A percentile compares a stretch with the other conserved stretches of the same genome.
phyloP scores from a whole-genome alignment of 106 monocot species.

The Dendrobium officinale region DNA sequence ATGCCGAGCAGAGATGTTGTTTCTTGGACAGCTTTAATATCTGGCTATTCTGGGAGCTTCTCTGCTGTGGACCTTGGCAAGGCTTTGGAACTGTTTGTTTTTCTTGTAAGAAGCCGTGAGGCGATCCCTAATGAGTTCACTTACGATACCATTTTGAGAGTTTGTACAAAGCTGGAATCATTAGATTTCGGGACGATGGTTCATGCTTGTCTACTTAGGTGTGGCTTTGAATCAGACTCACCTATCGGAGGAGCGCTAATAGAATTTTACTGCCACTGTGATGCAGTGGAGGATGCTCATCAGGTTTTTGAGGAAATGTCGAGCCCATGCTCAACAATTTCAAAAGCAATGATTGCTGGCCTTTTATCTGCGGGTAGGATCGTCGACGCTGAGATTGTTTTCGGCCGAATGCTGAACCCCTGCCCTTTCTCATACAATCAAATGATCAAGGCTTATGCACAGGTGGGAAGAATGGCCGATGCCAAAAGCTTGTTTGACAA shows the following conservation, averaged over 20 bases:
- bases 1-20: conserved; percentile 22
- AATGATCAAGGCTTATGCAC: conserved; percentile 36
- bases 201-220: conserved; percentile 21
- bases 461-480: conserved; percentile 23
- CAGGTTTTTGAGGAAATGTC: conserved; percentile 14
- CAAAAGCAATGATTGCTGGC: conserved; percentile 20
- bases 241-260: conserved; percentile 23
- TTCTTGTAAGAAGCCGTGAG: not conserved
- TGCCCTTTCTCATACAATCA: conserved; percentile 24
- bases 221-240: conserved; percentile 20
- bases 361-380: conserved; percentile 20
- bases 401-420: conserved; percentile 12
- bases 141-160: conserved; percentile 24
- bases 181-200: conserved; percentile 20
- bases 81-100: conserved; percentile 23
- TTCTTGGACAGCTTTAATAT: conserved; percentile 35
- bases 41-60: conserved; percentile 13
- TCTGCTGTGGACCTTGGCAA: not conserved
- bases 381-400: conserved; percentile 20
- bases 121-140: conserved; percentile 28
- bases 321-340: conserved; percentile 13
- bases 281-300: conserved; percentile 12
- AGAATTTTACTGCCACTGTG: conserved; percentile 21
- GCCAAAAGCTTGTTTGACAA: conserved; percentile 18
- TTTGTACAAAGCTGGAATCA: conserved; percentile 19